These are phyloP conservation scores for Eucalyptus regnans DNA, from an alignment of 345 rosid species.

Conservation along the genomic window DNA sequence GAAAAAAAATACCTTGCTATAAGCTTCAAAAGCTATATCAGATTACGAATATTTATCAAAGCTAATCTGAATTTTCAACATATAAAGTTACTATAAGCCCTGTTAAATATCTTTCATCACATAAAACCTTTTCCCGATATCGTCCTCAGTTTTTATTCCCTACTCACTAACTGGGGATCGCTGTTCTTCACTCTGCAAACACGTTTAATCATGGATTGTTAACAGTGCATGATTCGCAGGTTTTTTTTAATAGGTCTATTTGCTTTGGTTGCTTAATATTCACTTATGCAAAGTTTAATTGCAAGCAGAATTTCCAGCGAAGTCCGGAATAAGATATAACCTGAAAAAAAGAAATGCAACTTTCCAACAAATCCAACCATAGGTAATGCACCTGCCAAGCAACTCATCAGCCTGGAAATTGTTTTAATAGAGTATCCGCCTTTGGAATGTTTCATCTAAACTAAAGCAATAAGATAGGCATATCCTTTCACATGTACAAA, in stretches of 20 bases:
- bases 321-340: neutral
- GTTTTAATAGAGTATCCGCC: neutral
- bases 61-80: neutral
- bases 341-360: neutral
- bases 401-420: neutral
- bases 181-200: neutral
- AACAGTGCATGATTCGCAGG: neutral
- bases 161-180: neutral
- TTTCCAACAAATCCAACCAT: neutral
- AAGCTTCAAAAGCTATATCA: neutral
- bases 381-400: neutral
- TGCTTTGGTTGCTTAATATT: neutral
- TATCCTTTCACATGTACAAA: neutral
- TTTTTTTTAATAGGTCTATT: neutral
- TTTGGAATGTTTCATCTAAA: neutral
- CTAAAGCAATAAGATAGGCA: neutral
- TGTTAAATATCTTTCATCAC: neutral
- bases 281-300: neutral
- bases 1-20: neutral
- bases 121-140: neutral
- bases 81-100: neutral
- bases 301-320: neutral
- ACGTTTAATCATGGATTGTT: neutral
- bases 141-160: neutral
- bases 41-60: neutral